Evolutionary conservation across 1,284 basidiomycete species (phyloP), one percentile per base, ranked within the genome.

Genomic region (Sanghuangporus sanghuang): DNA sequence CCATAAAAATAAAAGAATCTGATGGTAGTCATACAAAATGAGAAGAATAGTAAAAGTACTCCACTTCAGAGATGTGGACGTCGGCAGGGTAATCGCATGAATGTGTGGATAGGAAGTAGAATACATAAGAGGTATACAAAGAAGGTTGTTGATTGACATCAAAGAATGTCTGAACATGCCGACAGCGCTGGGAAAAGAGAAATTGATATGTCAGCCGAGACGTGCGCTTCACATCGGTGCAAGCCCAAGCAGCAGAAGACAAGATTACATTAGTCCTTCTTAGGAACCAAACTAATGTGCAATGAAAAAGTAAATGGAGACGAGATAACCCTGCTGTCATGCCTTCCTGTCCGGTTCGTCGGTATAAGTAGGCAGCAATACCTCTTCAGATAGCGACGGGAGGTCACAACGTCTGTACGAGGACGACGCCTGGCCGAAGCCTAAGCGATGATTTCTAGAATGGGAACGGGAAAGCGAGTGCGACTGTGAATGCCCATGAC

Each of bases 341-440:
- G 38, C 35, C 48, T 59, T 63, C 35, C 36, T 18, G 14, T 61
- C 57, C 48, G 49, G 38, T n/a, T 61, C 54, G 27, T 50, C 63
- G 39, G 50, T 72, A 63, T 78, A 78, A 14, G 69, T 63, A 35
- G 79, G 76, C 58, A 81, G 68, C 60, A 82, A 64, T 8, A 76
- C 78, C 66, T 82, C 82, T 54, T 77, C 78, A 8, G 76, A 75
- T 27, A 67, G 64, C 16, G 80, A 75, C 36, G 82, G 78, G 46
- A 84, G 72, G 56, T 73, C 73, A 61, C 83, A 83, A 18, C 73
- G 73, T 8, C 81, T 80, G 36, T 68, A 71, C 50, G 36, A 38
- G 38, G 27, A 48, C 2, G 44, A 46, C n/a, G 36, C 18, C 6
- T 40, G 55, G 12, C 49, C 50, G 14, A 72, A 69, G 32, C 74